Percentiles rank a stretch among this genome's conserved stretches.
Evolutionary conservation across 345 rosid genomes (phyloP).

Genomic region (Fremontodendron californicum): DNA sequence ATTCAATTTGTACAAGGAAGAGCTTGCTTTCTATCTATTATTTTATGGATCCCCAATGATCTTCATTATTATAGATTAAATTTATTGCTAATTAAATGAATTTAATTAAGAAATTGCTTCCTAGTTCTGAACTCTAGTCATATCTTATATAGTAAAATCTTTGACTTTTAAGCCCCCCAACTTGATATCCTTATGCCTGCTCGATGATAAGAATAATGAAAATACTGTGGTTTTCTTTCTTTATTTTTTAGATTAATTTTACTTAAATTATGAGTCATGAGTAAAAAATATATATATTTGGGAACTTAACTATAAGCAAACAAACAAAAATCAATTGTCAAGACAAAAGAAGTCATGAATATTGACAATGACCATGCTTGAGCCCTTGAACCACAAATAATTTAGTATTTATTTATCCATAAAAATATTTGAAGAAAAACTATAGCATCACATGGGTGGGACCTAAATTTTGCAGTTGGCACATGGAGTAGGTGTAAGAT

Average conservation of each 20-base stretch:
- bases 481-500: background rate
- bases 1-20: conserved; percentile 5
- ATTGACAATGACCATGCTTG: background rate
- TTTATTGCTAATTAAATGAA: background rate
- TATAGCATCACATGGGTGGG: conserved; percentile 4
- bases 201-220: too few species aligned
- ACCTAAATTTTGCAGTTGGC: background rate
- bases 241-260: too few species aligned
- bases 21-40: background rate
- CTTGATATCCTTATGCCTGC: too few species aligned
- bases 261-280: too few species aligned
- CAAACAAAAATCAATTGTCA: too few species aligned
- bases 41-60: background rate
- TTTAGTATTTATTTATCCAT: background rate
- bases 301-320: too few species aligned
- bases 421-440: background rate
- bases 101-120: background rate
- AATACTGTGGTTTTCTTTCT: too few species aligned
- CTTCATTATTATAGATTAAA: background rate
- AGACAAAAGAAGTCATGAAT: background rate
- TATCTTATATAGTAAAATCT: too few species aligned
- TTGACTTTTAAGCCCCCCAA: too few species aligned
- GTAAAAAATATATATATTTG: too few species aligned
- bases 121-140: background rate
- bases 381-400: background rate